Evolutionary conservation across 1,139 yeast species (phyloP).

Genomic region (Hemisphaericaspora lyxosophila): DNA sequence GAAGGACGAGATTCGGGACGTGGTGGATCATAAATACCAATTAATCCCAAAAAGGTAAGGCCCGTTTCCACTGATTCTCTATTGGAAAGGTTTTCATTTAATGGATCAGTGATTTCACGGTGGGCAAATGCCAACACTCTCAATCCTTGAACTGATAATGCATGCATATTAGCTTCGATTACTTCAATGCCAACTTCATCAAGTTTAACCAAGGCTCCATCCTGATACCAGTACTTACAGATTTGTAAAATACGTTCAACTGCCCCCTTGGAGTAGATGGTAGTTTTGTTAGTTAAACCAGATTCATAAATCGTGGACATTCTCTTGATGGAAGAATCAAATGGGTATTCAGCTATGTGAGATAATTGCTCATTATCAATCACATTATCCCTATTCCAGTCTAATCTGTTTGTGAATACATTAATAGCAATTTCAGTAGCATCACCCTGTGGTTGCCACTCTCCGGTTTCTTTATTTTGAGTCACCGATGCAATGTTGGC

Average conservation of each 20-base stretch:
- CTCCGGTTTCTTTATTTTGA: conserved; percentile 34
- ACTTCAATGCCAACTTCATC: conserved; percentile 38
- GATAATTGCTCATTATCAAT: conserved; percentile 30
- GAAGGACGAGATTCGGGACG: conserved; percentile 69
- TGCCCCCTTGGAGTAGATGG: conserved; percentile 72
- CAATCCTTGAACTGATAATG: conserved; percentile 66
- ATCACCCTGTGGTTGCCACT: conserved; percentile 81
- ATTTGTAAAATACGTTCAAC: conserved; percentile 67
- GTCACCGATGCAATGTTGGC: conserved; percentile 71
- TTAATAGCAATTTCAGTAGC: conserved; percentile 85
- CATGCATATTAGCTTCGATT: conserved; percentile 60
- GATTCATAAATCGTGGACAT: conserved; percentile 64
- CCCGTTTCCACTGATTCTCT: conserved; percentile 57
- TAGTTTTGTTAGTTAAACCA: conserved; percentile 22
- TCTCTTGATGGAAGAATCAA: conserved; percentile 74
- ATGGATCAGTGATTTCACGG: conserved; percentile 24
- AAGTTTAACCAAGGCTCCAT: conserved; percentile 30
- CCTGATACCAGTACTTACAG: conserved; percentile 57
- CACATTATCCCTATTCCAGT: conserved; percentile 44
- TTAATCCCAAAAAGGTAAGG: conserved; percentile 63
- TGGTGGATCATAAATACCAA: conserved; percentile 85
- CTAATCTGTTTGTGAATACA: conserved; percentile 62
- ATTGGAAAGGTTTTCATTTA: conserved; percentile 26
- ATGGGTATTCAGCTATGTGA: conserved; percentile 69
- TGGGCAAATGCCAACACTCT: conserved; percentile 73